Percentiles rank a stretch among this genome's conserved stretches.
phyloP scores from a whole-genome alignment of 352 stramenopile species.

The Globisporangium nunn region DNA sequence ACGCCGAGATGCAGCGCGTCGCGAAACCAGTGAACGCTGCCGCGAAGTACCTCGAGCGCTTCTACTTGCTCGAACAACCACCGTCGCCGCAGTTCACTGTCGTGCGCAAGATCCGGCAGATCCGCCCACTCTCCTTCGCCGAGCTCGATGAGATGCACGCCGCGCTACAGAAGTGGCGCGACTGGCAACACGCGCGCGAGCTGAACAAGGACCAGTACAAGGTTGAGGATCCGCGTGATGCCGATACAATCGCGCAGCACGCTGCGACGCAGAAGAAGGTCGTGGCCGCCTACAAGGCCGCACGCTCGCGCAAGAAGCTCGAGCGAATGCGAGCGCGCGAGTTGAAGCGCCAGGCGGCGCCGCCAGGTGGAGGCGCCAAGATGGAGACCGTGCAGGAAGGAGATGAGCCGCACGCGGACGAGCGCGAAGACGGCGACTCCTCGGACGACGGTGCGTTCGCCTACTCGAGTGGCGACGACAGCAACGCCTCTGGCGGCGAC shows the following conservation, averaged over 20 bases:
- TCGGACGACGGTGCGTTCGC: slow-evolving; percentile 34
- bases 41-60: slow-evolving; percentile 25
- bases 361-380: slow-evolving; percentile 11
- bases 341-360: slow-evolving; percentile 21
- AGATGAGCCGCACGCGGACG: slow-evolving; percentile 22
- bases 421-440: slow-evolving; percentile 21
- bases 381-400: slow-evolving; percentile 71
- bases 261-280: slow-evolving; percentile 59
- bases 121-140: slow-evolving; percentile 27
- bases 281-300: slow-evolving; percentile 54
- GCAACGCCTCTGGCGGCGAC: slow-evolving; percentile 23
- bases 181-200: slow-evolving; percentile 47
- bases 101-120: slow-evolving; percentile 37
- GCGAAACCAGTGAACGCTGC: slow-evolving; percentile 36
- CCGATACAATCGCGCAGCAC: slow-evolving; percentile 43
- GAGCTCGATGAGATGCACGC: slow-evolving; percentile 31
- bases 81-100: slow-evolving; percentile 27
- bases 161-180: slow-evolving; percentile 30
- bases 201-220: slow-evolving; percentile 61
- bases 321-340: slow-evolving; percentile 53
- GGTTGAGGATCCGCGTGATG: slow-evolving; percentile 46
- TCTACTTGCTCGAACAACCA: slow-evolving; percentile 10
- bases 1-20: slow-evolving; percentile 27
- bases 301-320: slow-evolving; percentile 48
- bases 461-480: slow-evolving; percentile 42